Base-by-base conservation (phyloP, 2,329 filamentous ascomycete genomes). In the Dothistroma pini region DNA sequence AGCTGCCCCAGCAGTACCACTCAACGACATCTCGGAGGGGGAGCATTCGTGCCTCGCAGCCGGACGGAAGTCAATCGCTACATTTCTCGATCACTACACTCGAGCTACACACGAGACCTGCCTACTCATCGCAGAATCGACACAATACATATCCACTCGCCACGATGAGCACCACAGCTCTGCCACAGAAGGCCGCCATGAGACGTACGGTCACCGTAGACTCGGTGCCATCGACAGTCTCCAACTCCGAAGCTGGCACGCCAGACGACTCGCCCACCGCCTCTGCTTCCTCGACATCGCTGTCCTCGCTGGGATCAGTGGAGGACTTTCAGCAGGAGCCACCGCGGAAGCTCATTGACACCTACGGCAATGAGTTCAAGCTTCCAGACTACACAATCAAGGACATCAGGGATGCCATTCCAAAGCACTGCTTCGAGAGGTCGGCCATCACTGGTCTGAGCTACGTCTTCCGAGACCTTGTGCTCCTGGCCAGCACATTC, bases 301-400 rank as follows among this genome's bases (percentile, higher is more conserved):
- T 97, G 64, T 97, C 93, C 11, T 97, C 95, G 29, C 83, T 97
- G 75, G 88, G 86, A 59, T 93, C 90, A 11, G 83, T 86, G 59
- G 72, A 74, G 34, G 81, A 84, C 50, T 84, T 83, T 59, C 81
- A 83, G 68, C 72, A 74, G 34, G 74, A 75, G 66, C 79, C 61
- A 49, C 34, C 47, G 69, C 77, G 80, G 67, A 86, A 87, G 75
- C 85, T 99, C 69, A 72, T 95, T 66, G 93, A 99, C 80, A 93
- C 91, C 12, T 95, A 96, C 76, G 95, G 95, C 78, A 96, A 97
- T 78, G 85, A 92, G 73, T 99, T 99, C 81, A 83, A 91, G 77
- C 84, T 96, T 60, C 95, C 95, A 69, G 89, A 97, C 79, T 99
- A 89, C 82, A 96, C 92, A 75, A 96, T 99, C 84, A 96, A 96